A percentile compares a stretch with the other conserved stretches of the same genome.
Evolutionary conservation across 1,139 yeast species (phyloP).

Genomic region (Kurtzmaniella quercitrusa): DNA sequence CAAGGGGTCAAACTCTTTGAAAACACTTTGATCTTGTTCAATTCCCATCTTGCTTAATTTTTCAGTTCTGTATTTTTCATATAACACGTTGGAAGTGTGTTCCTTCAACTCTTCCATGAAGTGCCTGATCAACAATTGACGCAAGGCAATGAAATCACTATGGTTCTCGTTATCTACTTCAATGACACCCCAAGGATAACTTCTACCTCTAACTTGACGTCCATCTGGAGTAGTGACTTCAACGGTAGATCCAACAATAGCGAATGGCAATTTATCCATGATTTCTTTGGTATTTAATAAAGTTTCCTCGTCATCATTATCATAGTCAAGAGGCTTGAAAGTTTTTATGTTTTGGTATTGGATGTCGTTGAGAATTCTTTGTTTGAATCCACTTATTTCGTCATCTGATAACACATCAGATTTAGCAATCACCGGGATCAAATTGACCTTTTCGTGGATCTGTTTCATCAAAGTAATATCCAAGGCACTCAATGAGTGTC

Average conservation of each 20-base stretch:
- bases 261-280: slow-evolving; percentile 78
- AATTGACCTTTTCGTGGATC: slow-evolving; percentile 86
- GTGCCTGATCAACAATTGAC: slow-evolving; percentile 85
- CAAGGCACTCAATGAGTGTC: slow-evolving; percentile 84
- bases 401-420: slow-evolving; percentile 90
- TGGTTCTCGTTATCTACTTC: slow-evolving; percentile 95
- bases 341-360: slow-evolving; percentile 69
- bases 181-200: slow-evolving; percentile 96
- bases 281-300: slow-evolving; percentile 61
- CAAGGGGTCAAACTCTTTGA: slow-evolving; percentile 91
- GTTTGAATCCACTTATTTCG: slow-evolving; percentile 74
- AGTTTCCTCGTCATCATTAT: slow-evolving; percentile 85
- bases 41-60: slow-evolving; percentile 82
- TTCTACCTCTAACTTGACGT: slow-evolving; percentile 81
- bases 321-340: slow-evolving; percentile 76
- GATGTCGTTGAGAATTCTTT: slow-evolving; percentile 72
- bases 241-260: slow-evolving; percentile 86
- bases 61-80: slow-evolving; percentile 86
- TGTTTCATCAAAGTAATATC: slow-evolving; percentile 88
- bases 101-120: slow-evolving; percentile 94
- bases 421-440: slow-evolving; percentile 93
- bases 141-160: slow-evolving; percentile 86
- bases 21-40: slow-evolving; percentile 87
- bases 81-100: slow-evolving; percentile 68
- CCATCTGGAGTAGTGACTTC: slow-evolving; percentile 76